Evolutionary conservation across 768 basidiomycete species (phyloP).

Genomic region (Amanita thiersii): DNA sequence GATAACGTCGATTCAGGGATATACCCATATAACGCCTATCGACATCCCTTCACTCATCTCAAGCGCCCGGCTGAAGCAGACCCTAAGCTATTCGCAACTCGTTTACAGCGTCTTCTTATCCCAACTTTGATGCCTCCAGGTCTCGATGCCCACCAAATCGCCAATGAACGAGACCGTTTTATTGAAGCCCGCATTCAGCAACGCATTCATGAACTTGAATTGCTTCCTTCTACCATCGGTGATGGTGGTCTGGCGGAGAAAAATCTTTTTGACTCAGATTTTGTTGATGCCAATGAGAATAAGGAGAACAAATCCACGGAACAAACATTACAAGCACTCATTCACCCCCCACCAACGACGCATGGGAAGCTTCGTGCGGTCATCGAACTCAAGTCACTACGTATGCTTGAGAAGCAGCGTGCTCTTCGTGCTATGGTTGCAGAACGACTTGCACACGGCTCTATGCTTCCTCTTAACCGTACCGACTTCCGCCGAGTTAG

Average conservation of each 20-base stretch:
- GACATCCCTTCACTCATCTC: slow-evolving; percentile 76
- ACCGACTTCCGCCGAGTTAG: slow-evolving; percentile 82
- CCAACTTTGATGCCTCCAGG: slow-evolving; percentile 89
- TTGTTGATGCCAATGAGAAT: slow-evolving; percentile 29
- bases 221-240: slow-evolving; percentile 71
- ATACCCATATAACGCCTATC: slow-evolving; percentile 89
- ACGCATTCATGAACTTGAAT: slow-evolving; percentile 80
- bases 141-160: slow-evolving; percentile 84
- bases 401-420: slow-evolving; percentile 88
- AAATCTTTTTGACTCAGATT: slow-evolving; percentile 31
- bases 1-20: slow-evolving; percentile 73
- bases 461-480: slow-evolving; percentile 85
- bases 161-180: slow-evolving; percentile 87
- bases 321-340: slow-evolving; percentile 22
- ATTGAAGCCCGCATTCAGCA: slow-evolving; percentile 86
- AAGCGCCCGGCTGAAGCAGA: slow-evolving; percentile 55
- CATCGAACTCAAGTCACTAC: slow-evolving; percentile 89
- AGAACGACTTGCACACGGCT: slow-evolving; percentile 80
- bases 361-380: slow-evolving; percentile 83
- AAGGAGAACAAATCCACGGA: slow-evolving; percentile 28
- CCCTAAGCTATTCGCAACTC: slow-evolving; percentile 57
- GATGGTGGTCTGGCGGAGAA: slow-evolving; percentile 33
- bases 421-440: slow-evolving; percentile 78
- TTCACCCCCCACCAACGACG: slow-evolving; percentile 52
- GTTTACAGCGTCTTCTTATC: slow-evolving; percentile 72